These are phyloP conservation scores for Xylogone sp. DNA, from an alignment of 2,329 filamentous ascomycete species.

Conservation along the genomic window DNA sequence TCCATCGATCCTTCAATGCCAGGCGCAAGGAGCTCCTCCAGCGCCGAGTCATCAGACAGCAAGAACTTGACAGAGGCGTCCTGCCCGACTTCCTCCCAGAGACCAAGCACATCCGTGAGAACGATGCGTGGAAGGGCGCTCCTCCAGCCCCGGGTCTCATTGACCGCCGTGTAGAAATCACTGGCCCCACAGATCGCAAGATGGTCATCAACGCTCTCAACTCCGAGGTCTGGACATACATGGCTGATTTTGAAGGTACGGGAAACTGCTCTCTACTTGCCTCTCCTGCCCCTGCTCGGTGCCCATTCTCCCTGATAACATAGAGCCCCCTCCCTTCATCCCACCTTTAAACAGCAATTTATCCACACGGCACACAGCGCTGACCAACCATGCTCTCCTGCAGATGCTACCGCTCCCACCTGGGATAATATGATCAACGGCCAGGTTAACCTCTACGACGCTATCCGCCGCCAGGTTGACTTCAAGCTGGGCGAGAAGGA, in stretches of 20 bases:
- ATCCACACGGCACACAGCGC: neutral
- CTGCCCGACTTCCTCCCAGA: slow-evolving; percentile 94
- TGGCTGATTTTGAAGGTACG: slow-evolving; percentile 97
- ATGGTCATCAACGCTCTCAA: slow-evolving; percentile 99
- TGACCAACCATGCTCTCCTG: neutral
- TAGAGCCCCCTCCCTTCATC: neutral
- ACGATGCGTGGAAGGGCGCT: slow-evolving; percentile 89
- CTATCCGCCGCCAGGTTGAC: slow-evolving; percentile 88
- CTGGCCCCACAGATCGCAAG: slow-evolving; percentile 93
- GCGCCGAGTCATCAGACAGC: slow-evolving; percentile 80
- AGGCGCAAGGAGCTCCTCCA: slow-evolving; percentile 87
- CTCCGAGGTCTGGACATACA: slow-evolving; percentile 95
- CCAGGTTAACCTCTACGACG: slow-evolving; percentile 96
- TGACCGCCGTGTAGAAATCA: slow-evolving; percentile 94
- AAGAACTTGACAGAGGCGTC: slow-evolving; percentile 84
- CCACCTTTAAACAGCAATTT: neutral
- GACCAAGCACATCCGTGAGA: slow-evolving; percentile 92
- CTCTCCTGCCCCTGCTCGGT: neutral
- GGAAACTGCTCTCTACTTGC: neutral
- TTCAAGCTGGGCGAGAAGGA: slow-evolving; percentile 95
- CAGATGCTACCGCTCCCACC: slow-evolving; percentile 91
- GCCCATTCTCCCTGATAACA: too few species aligned
- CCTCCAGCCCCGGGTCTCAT: slow-evolving; percentile 87
- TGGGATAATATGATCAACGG: slow-evolving; percentile 99
- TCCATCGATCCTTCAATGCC: slow-evolving; percentile 91